Conservation (phyloP, 345 rosid genomes). For the Odontarrhena argentea region DNA sequence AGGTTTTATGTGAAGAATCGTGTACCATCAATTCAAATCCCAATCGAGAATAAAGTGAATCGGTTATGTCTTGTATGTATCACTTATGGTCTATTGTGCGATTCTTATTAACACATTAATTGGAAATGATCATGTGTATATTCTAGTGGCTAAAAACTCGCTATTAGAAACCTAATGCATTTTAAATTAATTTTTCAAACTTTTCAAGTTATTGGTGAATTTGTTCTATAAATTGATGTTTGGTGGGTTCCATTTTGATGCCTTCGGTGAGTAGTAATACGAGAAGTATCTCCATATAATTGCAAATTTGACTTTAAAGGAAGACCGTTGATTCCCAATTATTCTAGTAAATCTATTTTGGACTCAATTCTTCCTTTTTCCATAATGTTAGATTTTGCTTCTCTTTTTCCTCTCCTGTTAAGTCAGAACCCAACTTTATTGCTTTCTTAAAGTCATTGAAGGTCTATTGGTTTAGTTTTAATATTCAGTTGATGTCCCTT, state of each 20-base stretch:
- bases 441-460: conserved; percentile 1
- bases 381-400: conserved; percentile 14
- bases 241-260: conserved; percentile 42
- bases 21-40: too few relatives aligned
- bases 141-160: background rate
- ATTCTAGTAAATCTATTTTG: conserved; percentile 20
- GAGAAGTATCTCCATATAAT: conserved; percentile 34
- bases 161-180: conserved; percentile 1
- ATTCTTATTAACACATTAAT: background rate
- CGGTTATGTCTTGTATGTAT: too few relatives aligned
- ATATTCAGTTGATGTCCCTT: conserved; percentile 10
- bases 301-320: conserved; percentile 33
- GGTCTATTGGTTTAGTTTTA: conserved; percentile 5
- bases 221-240: conserved; percentile 33
- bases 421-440: conserved; percentile 9
- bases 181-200: background rate
- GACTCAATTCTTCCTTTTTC: conserved; percentile 6
- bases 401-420: conserved; percentile 7
- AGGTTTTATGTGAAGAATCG: too few relatives aligned
- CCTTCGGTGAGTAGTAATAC: conserved; percentile 24
- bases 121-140: background rate
- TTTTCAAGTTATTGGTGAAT: conserved; percentile 29
- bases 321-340: conserved; percentile 31
- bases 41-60: too few relatives aligned
- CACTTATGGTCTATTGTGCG: too few relatives aligned